These are phyloP conservation scores for Leptographium radiaticola DNA, from an alignment of 2,329 filamentous ascomycete species.

Conservation along the genomic window DNA sequence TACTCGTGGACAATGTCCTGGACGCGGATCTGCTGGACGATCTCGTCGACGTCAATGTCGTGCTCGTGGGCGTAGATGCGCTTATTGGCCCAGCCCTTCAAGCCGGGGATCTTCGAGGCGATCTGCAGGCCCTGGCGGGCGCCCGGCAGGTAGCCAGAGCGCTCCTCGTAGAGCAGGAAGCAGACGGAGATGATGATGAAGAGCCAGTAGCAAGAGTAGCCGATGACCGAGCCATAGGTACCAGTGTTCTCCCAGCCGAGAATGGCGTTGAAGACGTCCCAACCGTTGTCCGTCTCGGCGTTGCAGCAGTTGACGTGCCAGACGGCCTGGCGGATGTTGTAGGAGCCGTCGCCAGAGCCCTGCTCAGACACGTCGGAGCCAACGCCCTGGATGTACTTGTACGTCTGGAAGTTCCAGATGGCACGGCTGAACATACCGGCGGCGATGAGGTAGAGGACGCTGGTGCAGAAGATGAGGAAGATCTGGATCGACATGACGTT, in stretches of 20 bases:
- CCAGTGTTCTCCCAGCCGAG: slow-evolving; percentile 83
- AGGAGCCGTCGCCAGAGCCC: slow-evolving; percentile 54
- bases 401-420: slow-evolving; percentile 58
- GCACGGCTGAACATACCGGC: slow-evolving; percentile 66
- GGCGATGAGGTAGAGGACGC: slow-evolving; percentile 68
- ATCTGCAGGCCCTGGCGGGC: slow-evolving; percentile 5
- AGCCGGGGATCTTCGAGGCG: slow-evolving; percentile 7
- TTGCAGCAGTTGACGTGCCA: slow-evolving; percentile 84
- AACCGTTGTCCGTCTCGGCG: slow-evolving; percentile 59
- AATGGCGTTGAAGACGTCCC: slow-evolving; percentile 79
- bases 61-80: slow-evolving; percentile 8
- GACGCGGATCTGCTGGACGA: slow-evolving; percentile 7
- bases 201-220: slow-evolving; percentile 84
- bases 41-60: slow-evolving; percentile 6
- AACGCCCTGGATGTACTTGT: slow-evolving; percentile 33
- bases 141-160: slow-evolving; percentile 34
- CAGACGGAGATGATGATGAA: slow-evolving; percentile 33
- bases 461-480: slow-evolving; percentile 67
- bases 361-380: slow-evolving; percentile 38
- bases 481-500: slow-evolving; percentile 11
- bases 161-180: slow-evolving; percentile 53
- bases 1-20: slow-evolving; percentile 5
- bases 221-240: slow-evolving; percentile 75
- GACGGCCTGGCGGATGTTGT: slow-evolving; percentile 61
- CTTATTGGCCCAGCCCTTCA: slow-evolving; percentile 11